Base-by-base conservation (phyloP, 2,329 filamentous ascomycete genomes). In the Aspergillus aculeatinus region DNA sequence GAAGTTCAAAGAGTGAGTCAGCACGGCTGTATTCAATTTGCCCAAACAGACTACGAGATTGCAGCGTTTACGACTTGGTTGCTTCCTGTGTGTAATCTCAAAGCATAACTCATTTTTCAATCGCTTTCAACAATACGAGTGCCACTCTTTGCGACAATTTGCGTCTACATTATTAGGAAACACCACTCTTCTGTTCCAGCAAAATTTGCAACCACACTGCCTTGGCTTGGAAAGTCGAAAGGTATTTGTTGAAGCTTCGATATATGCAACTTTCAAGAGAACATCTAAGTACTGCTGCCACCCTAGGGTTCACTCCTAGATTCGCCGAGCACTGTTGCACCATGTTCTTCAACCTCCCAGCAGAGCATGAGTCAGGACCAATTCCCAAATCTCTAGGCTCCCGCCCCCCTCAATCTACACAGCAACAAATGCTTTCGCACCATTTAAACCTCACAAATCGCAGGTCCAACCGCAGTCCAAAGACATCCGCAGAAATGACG, bases 401-500 rank as follows among this genome's bases (percentile, higher is more conserved):
- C 39, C 48, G 25, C 35, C 57, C 59, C 19, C 49, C 55, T 23
- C 42, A 23, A 7, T 33, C 35, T 31, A 47, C 12, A 27, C 50
- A 48, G 23, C 33, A 44, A 25, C 48, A 54, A 31, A 47, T 47
- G 35, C 47, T 29, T 16, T 48, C 50, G 39, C 33, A 21, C 39
- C 48, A 19, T 3, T 47, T 42, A 23, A 42, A 60, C 42, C 23
- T 23, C 5, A 42, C 23, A 39, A 50, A 48, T 5, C 11, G 60
- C 42, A 27, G 48, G 19, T 58, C 51, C 39, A 55, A 42, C 57
- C 47, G 44, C 31, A 44, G 53, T 21, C 44, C 58, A 21, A 25
- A 35, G 54, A 60, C 61, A 48, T 39, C 49, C 27, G n/a, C 39
- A 29, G 14, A 11, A 12, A 19, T 39, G 35, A 48, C 6, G 33